Evolutionary conservation across 768 basidiomycete species (phyloP), one percentile per base, ranked within the genome.

Genomic region (Mycena galericulata): DNA sequence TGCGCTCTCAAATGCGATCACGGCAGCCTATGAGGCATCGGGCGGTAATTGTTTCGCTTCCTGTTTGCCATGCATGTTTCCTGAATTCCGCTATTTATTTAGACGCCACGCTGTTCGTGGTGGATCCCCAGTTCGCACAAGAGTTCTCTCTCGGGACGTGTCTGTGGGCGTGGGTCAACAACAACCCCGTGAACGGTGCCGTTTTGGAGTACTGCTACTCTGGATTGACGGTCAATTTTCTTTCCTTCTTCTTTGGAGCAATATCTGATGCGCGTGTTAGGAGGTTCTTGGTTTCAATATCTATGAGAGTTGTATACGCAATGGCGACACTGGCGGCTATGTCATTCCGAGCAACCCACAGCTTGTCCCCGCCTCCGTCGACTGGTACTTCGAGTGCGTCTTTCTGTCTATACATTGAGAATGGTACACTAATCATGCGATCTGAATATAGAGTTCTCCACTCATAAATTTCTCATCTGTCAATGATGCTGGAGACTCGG

Each of bases 141-240:
- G 65, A 66, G 40, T 58, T 66, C 65, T 20, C 57, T 41, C 57
- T 59, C n/a, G 57, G 65, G 49, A 66, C 65, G 22, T 66, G 65
- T n/a, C 43, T 66, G 57, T 66, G 5, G 0, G 65, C 65, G 30
- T 66, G 65, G 65, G 45, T 66, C 65, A 66, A 66, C 57, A 11
- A 51, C 11, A 66, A 66, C 57, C 49, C 65, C 22, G 65, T 59
- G 7, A 30, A 41, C n/a, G 65, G 65, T 0, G 55, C 65, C 22
- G 26, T 36, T 43, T 22, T 66, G 56, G 6, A 58, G 57, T 50
- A 24, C 57, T 66, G 30, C 32, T 66, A 54, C n/a, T 11, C 15
- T 10, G 43, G 29, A 2, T 40, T 53, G 65, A 57, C 46, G 24
- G 15, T 49, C 29, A 17, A 41, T 49, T 53, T 32, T 36, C 49